Evolutionary conservation across 495 filamentous ascomycete species (phyloP).

Genomic region (Daldinia childiae): DNA sequence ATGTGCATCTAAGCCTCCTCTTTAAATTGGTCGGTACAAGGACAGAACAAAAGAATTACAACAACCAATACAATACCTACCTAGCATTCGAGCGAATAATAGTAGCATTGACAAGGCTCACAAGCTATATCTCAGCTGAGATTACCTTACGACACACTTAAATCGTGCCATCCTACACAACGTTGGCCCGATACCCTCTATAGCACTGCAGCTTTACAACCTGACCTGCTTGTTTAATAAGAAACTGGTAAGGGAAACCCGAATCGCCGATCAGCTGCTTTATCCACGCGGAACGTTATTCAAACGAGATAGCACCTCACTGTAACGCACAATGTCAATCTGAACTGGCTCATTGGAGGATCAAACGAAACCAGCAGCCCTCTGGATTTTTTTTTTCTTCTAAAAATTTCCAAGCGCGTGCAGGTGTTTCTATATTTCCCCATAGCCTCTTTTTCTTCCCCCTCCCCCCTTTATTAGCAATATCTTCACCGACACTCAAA

Average conservation of each 20-base stretch:
- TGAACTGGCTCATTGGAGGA: conserved; percentile 46
- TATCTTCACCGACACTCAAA: conserved; percentile 22
- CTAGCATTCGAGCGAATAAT: conserved; percentile 4
- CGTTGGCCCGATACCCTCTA: not conserved
- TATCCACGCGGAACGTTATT: conserved; percentile 38
- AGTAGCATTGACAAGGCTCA: conserved; percentile 12
- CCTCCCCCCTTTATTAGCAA: conserved; percentile 13
- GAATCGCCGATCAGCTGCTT: conserved; percentile 43
- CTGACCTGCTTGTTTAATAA: conserved; percentile 32
- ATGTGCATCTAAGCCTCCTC: conserved; percentile 40
- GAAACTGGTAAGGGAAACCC: conserved; percentile 25
- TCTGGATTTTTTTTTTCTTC: conserved; percentile 30
- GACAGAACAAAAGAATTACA: conserved; percentile 15
- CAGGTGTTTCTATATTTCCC: conserved; percentile 25
- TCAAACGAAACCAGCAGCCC: conserved; percentile 44
- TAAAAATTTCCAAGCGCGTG: conserved; percentile 19
- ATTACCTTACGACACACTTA: not conserved
- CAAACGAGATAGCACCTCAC: conserved; percentile 39
- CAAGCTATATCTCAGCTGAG: conserved; percentile 15
- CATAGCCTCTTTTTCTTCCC: conserved; percentile 7
- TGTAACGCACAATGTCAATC: conserved; percentile 43
- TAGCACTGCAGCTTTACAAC: conserved; percentile 10
- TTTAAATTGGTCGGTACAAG: conserved; percentile 33
- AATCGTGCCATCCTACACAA: conserved; percentile 2
- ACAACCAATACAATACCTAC: conserved; percentile 24